Conservation (phyloP, 78 protist genomes). For the Goniomonas avonlea region DNA sequence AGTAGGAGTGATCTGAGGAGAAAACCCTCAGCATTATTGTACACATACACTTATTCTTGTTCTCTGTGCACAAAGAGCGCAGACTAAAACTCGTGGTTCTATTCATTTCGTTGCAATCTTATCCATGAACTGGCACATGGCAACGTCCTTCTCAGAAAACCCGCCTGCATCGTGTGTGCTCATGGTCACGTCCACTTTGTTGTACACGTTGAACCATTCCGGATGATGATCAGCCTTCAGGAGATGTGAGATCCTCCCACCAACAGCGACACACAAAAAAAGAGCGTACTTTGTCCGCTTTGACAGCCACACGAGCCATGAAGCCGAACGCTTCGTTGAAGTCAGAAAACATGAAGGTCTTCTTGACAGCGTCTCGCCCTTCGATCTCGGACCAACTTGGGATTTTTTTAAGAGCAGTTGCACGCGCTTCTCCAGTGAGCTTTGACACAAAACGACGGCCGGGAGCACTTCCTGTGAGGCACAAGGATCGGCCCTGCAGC, state of each 20-base stretch:
- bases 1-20: too few species aligned
- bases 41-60: neutral
- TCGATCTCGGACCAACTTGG: conserved; percentile 33
- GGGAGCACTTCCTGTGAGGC: too few species aligned
- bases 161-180: conserved; percentile 76
- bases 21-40: too few species aligned
- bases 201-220: conserved; percentile 89
- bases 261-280: neutral
- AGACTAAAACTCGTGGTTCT: neutral
- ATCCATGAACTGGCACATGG: conserved; percentile 18
- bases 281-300: conserved; percentile 64
- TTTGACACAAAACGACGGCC: too few species aligned
- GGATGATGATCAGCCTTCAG: conserved; percentile 78
- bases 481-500: too few species aligned
- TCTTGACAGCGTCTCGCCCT: conserved; percentile 75
- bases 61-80: neutral
- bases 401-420: too few species aligned
- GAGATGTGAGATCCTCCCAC: neutral
- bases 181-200: conserved; percentile 67
- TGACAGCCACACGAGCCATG: conserved; percentile 62
- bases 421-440: too few species aligned
- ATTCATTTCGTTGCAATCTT: neutral
- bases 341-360: conserved; percentile 51
- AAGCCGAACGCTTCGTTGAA: conserved; percentile 73
- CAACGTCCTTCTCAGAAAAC: conserved; percentile 59